These are phyloP conservation scores for Trametes villosa DNA, from an alignment of 768 basidiomycete genomes.

Conservation along the genomic window DNA sequence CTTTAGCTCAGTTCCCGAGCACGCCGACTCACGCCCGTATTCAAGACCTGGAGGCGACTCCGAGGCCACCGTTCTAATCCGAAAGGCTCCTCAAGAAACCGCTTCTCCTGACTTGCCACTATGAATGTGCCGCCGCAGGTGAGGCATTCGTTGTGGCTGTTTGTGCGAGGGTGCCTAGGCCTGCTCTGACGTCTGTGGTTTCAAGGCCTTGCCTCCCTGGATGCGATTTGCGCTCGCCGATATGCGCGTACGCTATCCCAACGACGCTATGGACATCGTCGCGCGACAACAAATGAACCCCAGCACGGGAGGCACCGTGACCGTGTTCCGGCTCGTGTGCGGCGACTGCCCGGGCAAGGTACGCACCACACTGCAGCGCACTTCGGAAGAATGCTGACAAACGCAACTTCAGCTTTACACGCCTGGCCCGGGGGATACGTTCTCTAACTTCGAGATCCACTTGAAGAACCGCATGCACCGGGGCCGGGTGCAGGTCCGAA, in stretches of 20 bases:
- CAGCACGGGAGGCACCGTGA: slow-evolving; percentile 10
- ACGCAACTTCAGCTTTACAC: not conserved
- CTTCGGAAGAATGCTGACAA: not conserved
- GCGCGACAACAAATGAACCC: not conserved
- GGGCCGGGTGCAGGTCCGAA: not conserved
- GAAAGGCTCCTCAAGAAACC: too few relatives aligned
- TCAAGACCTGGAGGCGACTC: too few relatives aligned
- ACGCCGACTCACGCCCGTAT: too few relatives aligned
- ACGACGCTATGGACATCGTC: slow-evolving; percentile 1
- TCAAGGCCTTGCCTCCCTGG: not conserved
- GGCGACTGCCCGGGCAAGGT: slow-evolving; percentile 10
- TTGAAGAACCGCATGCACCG: not conserved
- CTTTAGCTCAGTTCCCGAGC: too few relatives aligned
- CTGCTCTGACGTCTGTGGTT: not conserved
- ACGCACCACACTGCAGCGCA: not conserved
- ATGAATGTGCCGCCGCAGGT: too few relatives aligned
- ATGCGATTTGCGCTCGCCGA: not conserved
- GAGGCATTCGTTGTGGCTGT: too few relatives aligned
- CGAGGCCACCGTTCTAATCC: too few relatives aligned
- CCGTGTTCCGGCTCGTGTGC: slow-evolving; percentile 3
- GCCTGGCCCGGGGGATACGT: slow-evolving; percentile 1
- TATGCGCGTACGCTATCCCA: not conserved
- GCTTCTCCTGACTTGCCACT: too few relatives aligned
- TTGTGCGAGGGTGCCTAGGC: too few relatives aligned
- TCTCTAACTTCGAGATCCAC: slow-evolving; percentile 4